phyloP scores from a whole-genome alignment of 1,284 basidiomycete genomes.

The Apiotrichum sp. region DNA sequence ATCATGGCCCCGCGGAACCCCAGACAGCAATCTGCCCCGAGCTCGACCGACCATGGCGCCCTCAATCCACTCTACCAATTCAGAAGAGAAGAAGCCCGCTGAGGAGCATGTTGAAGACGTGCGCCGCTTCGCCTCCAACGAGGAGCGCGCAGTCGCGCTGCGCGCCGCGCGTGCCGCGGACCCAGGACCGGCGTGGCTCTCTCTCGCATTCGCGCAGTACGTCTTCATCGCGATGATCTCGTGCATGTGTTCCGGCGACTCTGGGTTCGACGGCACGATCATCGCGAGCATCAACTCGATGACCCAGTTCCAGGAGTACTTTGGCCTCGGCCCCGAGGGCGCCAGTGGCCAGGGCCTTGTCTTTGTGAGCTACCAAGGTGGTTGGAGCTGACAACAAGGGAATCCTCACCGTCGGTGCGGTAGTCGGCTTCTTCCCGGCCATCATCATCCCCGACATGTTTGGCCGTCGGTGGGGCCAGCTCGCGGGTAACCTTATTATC shows the following conservation, averaged over 20 bases:
- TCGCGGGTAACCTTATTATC: constrained; percentile 51
- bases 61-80: too few relatives aligned
- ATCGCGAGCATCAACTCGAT: constrained; percentile 11
- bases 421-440: constrained; percentile 40
- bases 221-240: constrained; percentile 48
- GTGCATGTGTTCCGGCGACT: constrained; percentile 49
- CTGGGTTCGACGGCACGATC: constrained; percentile 19
- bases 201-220: constrained; percentile 48
- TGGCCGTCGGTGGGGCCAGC: constrained; percentile 55
- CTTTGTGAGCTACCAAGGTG: constrained; percentile 47
- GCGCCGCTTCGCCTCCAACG: too few relatives aligned
- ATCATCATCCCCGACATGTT: constrained; percentile 52
- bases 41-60: too few relatives aligned
- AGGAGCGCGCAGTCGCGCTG: constrained; percentile 42
- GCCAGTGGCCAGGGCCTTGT: constrained; percentile 16
- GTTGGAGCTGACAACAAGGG: constrained; percentile 50
- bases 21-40: too few relatives aligned
- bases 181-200: constrained; percentile 50
- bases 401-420: constrained; percentile 53
- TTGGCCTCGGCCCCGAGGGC: constrained; percentile 1
- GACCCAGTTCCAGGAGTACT: constrained; percentile 10
- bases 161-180: constrained; percentile 52
- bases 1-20: too few relatives aligned
- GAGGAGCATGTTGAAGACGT: too few relatives aligned
- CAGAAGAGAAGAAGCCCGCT: too few relatives aligned